Percentiles rank a stretch among this genome's conserved stretches.
Conservation (phyloP, 331 rosid species). For the Rosa hybrid region DNA sequence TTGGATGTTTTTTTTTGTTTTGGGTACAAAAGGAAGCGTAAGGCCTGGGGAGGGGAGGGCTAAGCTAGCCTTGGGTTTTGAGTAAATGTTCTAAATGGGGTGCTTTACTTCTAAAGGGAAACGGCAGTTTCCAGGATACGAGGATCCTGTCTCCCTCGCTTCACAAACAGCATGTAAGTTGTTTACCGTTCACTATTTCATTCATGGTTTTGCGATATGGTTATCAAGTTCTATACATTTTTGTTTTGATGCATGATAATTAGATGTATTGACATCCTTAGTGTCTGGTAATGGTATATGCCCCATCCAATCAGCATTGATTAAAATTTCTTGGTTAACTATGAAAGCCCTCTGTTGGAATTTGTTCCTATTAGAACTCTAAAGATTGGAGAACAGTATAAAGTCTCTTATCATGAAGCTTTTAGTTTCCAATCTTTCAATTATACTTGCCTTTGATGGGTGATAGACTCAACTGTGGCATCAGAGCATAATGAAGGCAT, state of each 20-base stretch:
- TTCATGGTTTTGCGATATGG: neutral
- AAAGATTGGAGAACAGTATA: neutral
- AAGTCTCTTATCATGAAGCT: neutral
- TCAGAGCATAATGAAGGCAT: constrained; percentile 1
- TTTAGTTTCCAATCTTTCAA: neutral
- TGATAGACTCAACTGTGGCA: neutral
- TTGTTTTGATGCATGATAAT: constrained; percentile 1
- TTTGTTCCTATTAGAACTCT: neutral
- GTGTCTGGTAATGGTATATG: neutral
- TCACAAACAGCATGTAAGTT: constrained; percentile 86
- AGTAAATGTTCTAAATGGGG: constrained; percentile 58
- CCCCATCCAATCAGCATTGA: neutral
- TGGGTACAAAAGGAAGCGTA: constrained; percentile 13
- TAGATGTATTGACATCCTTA: neutral
- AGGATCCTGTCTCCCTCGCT: constrained; percentile 66
- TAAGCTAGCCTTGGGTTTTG: constrained; percentile 7
- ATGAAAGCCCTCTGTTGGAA: neutral
- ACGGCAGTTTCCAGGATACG: constrained; percentile 42
- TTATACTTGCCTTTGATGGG: neutral
- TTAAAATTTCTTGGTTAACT: neutral
- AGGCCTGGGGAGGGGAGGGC: constrained; percentile 18
- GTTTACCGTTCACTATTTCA: constrained; percentile 3
- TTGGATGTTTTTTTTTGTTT: neutral
- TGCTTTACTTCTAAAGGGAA: constrained; percentile 61
- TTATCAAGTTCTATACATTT: neutral